Conservation (phyloP, 2,329 filamentous ascomycete species). For the Graphium sp. region DNA sequence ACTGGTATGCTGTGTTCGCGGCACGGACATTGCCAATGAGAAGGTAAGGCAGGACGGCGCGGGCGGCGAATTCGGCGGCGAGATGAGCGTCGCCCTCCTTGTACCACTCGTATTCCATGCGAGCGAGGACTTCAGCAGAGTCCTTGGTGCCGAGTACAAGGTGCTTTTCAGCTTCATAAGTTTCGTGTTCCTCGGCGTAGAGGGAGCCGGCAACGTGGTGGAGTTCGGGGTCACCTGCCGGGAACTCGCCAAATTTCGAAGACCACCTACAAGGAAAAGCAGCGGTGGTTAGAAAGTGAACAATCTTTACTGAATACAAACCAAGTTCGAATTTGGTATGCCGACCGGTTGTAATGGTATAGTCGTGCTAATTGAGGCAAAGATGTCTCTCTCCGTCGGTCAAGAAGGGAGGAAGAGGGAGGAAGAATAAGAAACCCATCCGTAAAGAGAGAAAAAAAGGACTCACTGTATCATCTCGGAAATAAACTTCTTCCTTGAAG, state of each 20-base stretch:
- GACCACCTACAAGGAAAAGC: constrained; percentile 49
- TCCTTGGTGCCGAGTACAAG: constrained; percentile 78
- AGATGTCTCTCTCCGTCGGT: too few species aligned
- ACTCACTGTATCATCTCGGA: constrained; percentile 60
- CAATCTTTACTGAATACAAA: constrained; percentile 1
- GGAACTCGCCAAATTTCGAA: constrained; percentile 66
- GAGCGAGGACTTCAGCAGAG: constrained; percentile 63
- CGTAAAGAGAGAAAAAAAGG: constrained; percentile 7
- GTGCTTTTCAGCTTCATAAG: constrained; percentile 87
- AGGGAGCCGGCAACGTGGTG: constrained; percentile 82
- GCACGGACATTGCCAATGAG: constrained; percentile 79
- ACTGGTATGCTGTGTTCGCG: constrained; percentile 65
- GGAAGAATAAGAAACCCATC: too few species aligned
- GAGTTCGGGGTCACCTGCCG: constrained; percentile 82
- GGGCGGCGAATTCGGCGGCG: constrained; percentile 70
- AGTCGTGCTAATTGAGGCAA: too few species aligned
- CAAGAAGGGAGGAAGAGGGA: too few species aligned
- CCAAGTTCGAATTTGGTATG: not conserved
- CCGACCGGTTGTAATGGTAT: too few species aligned
- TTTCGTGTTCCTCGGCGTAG: constrained; percentile 84
- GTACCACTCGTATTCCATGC: constrained; percentile 91
- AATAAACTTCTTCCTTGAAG: constrained; percentile 84
- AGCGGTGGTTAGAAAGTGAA: constrained; percentile 5
- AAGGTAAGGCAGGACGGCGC: constrained; percentile 81
- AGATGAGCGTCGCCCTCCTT: constrained; percentile 74